phyloP scores from a whole-genome alignment of 495 filamentous ascomycete species.

The Penicillium pancosmium region DNA sequence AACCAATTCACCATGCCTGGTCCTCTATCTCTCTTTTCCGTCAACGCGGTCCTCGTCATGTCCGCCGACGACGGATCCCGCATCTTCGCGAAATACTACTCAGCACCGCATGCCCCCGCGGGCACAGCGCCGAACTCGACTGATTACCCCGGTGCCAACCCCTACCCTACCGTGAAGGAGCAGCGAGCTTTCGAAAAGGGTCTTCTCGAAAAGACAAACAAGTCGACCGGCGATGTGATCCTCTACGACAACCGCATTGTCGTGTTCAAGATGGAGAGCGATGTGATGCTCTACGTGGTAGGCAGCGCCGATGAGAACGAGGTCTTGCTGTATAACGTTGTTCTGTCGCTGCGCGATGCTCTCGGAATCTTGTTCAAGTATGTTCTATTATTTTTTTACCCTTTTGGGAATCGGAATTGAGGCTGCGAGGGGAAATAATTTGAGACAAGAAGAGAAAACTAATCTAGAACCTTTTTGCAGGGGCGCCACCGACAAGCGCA shows the following conservation, averaged over 20 bases:
- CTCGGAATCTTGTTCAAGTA: constrained; percentile 93
- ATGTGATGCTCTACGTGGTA: constrained; percentile 96
- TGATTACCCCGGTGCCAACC: constrained; percentile 66
- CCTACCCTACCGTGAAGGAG: constrained; percentile 87
- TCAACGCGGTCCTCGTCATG: constrained; percentile 91
- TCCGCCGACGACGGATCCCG: constrained; percentile 83
- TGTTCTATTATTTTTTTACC: constrained; percentile 16
- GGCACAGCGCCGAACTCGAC: constrained; percentile 52
- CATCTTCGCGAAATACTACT: constrained; percentile 96
- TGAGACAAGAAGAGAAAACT: background rate
- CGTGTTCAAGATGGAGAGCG: constrained; percentile 96
- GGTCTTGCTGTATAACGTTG: constrained; percentile 90
- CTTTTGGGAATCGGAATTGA: background rate
- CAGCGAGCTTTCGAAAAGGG: constrained; percentile 97
- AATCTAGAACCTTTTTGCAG: constrained; percentile 39
- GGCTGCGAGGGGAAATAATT: background rate
- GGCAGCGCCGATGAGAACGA: constrained; percentile 94
- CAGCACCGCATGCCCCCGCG: constrained; percentile 74
- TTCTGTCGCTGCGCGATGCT: constrained; percentile 84
- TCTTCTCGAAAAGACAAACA: constrained; percentile 92
- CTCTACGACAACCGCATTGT: constrained; percentile 94
- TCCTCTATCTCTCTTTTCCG: constrained; percentile 79
- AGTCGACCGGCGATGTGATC: constrained; percentile 92
- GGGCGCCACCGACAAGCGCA: constrained; percentile 95
- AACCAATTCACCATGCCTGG: constrained; percentile 42